A percentile compares a stretch with the other conserved stretches of the same genome.
Conservation (phyloP, 1,139 yeast genomes). For the Taphrina flavorubra region DNA sequence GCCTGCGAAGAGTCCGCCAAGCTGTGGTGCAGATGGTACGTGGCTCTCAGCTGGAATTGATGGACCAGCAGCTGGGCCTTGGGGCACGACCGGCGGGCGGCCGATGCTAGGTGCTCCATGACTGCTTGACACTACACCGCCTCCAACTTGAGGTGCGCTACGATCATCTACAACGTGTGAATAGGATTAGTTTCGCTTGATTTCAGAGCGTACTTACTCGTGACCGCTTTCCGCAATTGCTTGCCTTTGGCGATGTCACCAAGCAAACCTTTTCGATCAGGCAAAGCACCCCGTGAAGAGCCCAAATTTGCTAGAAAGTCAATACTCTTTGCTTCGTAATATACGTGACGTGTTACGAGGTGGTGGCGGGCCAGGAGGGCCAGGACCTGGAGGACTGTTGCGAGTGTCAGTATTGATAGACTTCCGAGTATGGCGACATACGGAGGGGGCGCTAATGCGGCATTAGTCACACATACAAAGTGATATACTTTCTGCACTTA, state of each 20-base stretch:
- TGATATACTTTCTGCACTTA: background rate
- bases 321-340: background rate
- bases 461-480: too few species aligned
- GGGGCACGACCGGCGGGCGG: conserved; percentile 42
- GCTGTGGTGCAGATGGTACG: conserved; percentile 56
- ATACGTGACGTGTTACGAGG: conserved; percentile 45
- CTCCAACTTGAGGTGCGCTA: conserved; percentile 61
- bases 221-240: conserved; percentile 73
- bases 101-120: conserved; percentile 44
- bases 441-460: conserved; percentile 15
- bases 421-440: background rate
- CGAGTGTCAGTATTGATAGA: conserved; percentile 13
- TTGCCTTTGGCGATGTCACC: conserved; percentile 87
- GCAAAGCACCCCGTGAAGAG: conserved; percentile 45
- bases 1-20: conserved; percentile 83
- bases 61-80: conserved; percentile 41
- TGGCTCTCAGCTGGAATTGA: conserved; percentile 46
- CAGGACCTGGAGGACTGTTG: conserved; percentile 49
- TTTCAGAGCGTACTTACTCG: conserved; percentile 50
- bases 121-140: conserved; percentile 50
- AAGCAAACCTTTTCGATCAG: conserved; percentile 70
- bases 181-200: background rate
- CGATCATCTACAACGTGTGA: conserved; percentile 57
- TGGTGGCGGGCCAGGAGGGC: conserved; percentile 53
- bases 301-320: conserved; percentile 6